Evolutionary conservation across 768 basidiomycete species (phyloP), one percentile per base, ranked within the genome.

Genomic region (Paxillus rubicundulus): DNA sequence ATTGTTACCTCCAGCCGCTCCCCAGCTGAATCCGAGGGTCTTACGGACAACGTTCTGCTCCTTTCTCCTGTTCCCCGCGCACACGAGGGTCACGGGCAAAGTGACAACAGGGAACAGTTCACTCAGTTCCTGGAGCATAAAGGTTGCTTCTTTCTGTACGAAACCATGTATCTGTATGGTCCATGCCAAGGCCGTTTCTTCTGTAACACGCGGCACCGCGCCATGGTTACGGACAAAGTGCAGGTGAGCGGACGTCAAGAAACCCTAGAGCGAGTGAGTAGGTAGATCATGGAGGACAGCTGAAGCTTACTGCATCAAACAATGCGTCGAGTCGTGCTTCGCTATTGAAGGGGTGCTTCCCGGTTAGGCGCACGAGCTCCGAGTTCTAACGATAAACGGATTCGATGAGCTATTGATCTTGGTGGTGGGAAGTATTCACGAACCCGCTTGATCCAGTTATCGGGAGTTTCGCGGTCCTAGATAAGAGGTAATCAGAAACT

Each of bases 171-270:
- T 66, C 16, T 63, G 63, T 21, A 85, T 50, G 38, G 61, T 71
- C 82, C 84, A 85, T 16, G 69, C 63, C 4, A 59, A 60, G 4
- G 72, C 70, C 3, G 59, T 62, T 6, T 68, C 65, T 0, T 64
- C 63, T n/a, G 71, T 65, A 13, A 84, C 68, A 17, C 64, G 63
- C 1, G 84, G 84, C 4, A 82, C 82, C 1, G 80, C 74, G 10
- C 84, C 84, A 54, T 85, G 84, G 55, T 81, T 84, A 14, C 84
- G 76, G n/a, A 84, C 84, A 59, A 72, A 85, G 66, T 77, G 80
- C 9, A 81, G 70, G 53, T 74, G 70, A 46, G 72, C 72, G 0
- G 82, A 77, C 1, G 82, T 84, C 49, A 84, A 56, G 63, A 84
- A 84, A 12, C 82, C 82, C 56, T 73, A 53, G 7, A n/a, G 47